Conservation (phyloP, 129 eudicot species). For the Centaurea solstitialis region DNA sequence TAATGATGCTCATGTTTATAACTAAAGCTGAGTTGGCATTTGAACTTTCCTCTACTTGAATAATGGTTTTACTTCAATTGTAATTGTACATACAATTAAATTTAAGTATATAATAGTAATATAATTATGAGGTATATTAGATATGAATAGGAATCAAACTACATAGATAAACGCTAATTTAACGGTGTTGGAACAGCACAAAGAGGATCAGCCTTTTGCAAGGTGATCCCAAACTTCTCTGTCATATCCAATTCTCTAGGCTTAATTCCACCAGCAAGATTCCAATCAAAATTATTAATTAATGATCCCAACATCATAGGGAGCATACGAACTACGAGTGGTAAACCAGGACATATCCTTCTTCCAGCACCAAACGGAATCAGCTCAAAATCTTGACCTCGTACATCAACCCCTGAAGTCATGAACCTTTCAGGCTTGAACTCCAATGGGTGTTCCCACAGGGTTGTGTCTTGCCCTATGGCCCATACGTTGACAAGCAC, state of each 20-base stretch:
- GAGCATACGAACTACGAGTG: constrained; percentile 34
- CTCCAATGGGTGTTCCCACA: constrained; percentile 15
- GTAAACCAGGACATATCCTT: constrained; percentile 43
- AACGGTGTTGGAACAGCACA: constrained; percentile 9
- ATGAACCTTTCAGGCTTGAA: constrained; percentile 37
- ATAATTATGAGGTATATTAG: not conserved
- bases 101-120: not conserved
- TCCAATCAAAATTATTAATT: constrained; percentile 36
- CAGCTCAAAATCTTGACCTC: not conserved
- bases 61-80: not conserved
- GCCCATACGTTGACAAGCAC: constrained; percentile 39
- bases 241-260: constrained; percentile 9
- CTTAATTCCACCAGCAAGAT: not conserved
- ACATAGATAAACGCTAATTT: constrained; percentile 4
- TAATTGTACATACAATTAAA: not conserved
- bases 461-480: constrained; percentile 14
- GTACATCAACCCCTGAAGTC: not conserved
- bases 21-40: too few species aligned
- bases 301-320: constrained; percentile 36
- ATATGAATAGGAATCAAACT: not conserved
- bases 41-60: too few species aligned
- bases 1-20: too few species aligned
- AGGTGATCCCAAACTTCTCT: constrained; percentile 30
- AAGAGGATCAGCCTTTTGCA: constrained; percentile 30
- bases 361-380: constrained; percentile 38